Percentiles rank a stretch among this genome's conserved stretches.
phyloP scores from a whole-genome alignment of 164 flowering plant genomes.

The Vitis vinifera region DNA sequence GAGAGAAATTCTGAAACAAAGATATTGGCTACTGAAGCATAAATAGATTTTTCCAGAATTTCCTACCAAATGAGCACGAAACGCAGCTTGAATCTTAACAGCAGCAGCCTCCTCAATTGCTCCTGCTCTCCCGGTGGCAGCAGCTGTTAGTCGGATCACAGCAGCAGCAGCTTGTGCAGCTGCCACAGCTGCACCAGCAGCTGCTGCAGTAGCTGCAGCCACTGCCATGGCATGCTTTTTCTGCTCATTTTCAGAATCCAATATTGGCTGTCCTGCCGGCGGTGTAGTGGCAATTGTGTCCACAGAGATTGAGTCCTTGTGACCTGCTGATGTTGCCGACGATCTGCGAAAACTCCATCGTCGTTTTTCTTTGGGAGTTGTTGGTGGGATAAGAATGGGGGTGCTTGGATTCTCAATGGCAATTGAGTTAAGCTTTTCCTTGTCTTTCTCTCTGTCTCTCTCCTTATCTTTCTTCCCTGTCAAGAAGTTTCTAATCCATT shows the following conservation, averaged over 20 bases:
- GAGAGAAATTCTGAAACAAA: neutral
- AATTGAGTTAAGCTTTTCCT: conserved; percentile 20
- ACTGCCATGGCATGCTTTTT: conserved; percentile 59
- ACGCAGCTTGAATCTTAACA: conserved; percentile 64
- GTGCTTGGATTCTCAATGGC: conserved; percentile 37
- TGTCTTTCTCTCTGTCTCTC: conserved; percentile 24
- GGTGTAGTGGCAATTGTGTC: conserved; percentile 28
- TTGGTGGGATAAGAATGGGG: conserved; percentile 41
- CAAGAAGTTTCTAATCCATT: conserved; percentile 56
- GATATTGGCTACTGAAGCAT: neutral
- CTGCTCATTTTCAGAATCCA: conserved; percentile 49
- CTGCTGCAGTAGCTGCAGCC: conserved; percentile 67
- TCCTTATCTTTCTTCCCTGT: conserved; percentile 65
- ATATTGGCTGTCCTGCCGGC: conserved; percentile 14
- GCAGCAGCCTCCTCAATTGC: conserved; percentile 52
- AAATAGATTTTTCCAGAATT: neutral
- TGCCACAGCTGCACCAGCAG: conserved; percentile 63
- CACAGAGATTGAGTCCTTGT: conserved; percentile 35
- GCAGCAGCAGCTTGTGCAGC: conserved; percentile 73
- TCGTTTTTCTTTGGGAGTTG: conserved; percentile 75
- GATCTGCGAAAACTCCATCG: conserved; percentile 94
- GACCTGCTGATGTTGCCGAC: conserved; percentile 37
- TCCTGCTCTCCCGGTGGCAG: conserved; percentile 23
- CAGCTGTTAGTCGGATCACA: conserved; percentile 34
- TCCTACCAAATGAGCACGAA: conserved; percentile 66